Conservation (phyloP, 108 stramenopile genomes). For the Skeletonema grethae region DNA sequence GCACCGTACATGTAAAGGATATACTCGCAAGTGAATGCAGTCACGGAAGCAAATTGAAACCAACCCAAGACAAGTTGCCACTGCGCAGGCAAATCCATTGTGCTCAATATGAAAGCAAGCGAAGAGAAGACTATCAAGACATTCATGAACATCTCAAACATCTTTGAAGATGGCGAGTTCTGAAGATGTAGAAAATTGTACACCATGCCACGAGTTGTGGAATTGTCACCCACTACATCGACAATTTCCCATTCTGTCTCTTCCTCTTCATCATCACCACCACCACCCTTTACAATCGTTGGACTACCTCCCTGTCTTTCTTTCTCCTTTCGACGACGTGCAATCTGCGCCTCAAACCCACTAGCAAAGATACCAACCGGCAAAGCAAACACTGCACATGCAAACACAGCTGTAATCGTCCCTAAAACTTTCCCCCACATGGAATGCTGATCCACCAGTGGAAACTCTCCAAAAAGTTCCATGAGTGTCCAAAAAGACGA, state of each 20-base stretch:
- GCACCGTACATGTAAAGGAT: constrained; percentile 51
- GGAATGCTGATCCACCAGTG: constrained; percentile 80
- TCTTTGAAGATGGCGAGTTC: constrained; percentile 22
- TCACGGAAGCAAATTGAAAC: constrained; percentile 69
- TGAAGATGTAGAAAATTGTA: constrained; percentile 76
- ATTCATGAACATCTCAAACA: constrained; percentile 61
- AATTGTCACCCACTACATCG: constrained; percentile 34
- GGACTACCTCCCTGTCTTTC: constrained; percentile 5
- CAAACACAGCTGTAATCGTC: constrained; percentile 88
- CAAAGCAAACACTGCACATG: constrained; percentile 88
- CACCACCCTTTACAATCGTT: constrained; percentile 24
- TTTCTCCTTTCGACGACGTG: constrained; percentile 29
- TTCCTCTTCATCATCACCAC: constrained; percentile 7
- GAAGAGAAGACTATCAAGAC: constrained; percentile 64
- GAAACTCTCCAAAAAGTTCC: constrained; percentile 92
- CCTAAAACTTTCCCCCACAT: constrained; percentile 74
- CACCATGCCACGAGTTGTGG: constrained; percentile 40
- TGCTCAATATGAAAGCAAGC: constrained; percentile 75
- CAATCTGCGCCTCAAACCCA: constrained; percentile 87
- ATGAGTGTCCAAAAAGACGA: constrained; percentile 82
- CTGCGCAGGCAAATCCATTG: constrained; percentile 22
- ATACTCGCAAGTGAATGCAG: constrained; percentile 79
- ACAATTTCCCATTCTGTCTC: constrained; percentile 8
- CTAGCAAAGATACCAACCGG: constrained; percentile 89
- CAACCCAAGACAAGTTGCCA: constrained; percentile 45